Base-by-base conservation (phyloP, 768 basidiomycete species). In the Coprinopsis cinerea region DNA sequence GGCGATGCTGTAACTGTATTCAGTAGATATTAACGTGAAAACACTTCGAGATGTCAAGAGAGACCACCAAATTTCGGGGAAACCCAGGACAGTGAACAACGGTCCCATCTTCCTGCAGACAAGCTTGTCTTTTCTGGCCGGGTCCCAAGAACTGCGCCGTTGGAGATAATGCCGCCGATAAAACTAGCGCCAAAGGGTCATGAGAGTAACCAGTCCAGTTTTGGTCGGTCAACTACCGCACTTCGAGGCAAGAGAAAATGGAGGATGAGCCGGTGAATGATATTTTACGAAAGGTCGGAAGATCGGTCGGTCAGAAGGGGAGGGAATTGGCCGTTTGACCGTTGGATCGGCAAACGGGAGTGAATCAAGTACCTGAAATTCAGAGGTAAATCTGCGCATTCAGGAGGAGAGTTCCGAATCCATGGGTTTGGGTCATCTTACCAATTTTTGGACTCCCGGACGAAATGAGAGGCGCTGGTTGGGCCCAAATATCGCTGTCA, bases 41-140 rank as follows among this genome's bases (percentile, higher is more conserved):
- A 25, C 6, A 43, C 10, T 23, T 43, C 9, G n/a, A n/a, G n/a
- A n/a, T n/a, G 13, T 18, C 6, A 43, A 43, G 18, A 25, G 24
- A 22, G 24, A 13, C 27, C 44, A 32, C 44, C 44, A 32, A 45
- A 45, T 45, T 17, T 45, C 44, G 44, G 44, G 44, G 28, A 45
- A 45, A 45, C 44, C 28, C 25, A 45, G 18, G 11, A 13, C 15
- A 10, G 44, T 45, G 27, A 22, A 28, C 44, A 11, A 32, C 15
- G 27, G 44, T 43, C 41, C 41, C 14, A 32, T 25, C 27, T 27
- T 25, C 14, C 44, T 28, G n/a, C 5, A 43, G 27, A 7, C 15
- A 27, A 4, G 18, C 20, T 4, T 45, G 28, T 27, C 32, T 45
- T 45, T 23, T 11, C 5, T 45, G 44, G 44, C 44, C 44, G 44